Evolutionary conservation across 2,329 filamentous ascomycete species (phyloP), one percentile per base, ranked within the genome.

Genomic region (Penicillium sclerotiorum): DNA sequence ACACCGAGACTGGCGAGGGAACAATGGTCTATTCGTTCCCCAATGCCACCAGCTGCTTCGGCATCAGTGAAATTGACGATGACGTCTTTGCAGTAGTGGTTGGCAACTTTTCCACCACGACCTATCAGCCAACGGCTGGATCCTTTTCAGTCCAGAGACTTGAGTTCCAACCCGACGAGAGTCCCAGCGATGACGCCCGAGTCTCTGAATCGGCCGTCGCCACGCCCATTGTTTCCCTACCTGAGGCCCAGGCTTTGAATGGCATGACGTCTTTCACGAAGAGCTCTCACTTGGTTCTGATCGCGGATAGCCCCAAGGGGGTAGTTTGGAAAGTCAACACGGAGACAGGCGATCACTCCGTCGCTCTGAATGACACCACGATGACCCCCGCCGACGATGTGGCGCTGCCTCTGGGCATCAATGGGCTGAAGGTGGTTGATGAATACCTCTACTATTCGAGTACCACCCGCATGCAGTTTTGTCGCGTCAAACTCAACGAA

Each of bases 391-490:
- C 59, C 1, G 25, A 60, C 23, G 57, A 56, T 1, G 43, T 53
- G 13, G 50, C 47, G n/a, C 53, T 61, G 7, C 59, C 59, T 2
- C 21, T 63, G 15, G 60, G 59, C 8, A 40, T 63, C 23, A 62
- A 62, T 18, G 52, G 56, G 9, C 11, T 62, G 20, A 50, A 53
- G 4, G 30, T 58, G 3, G 27, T 55, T 1, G 47, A 53, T 22
- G 49, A 49, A 5, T 61, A 62, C 17, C 27, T 63, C 15, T 59
- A 63, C 55, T 63, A 62, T 27, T 57, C 58, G 7, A 59, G 59
- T 20, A 62, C 55, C 1, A 61, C 60, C 4, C 51, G 50, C 0
- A 57, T 61, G 55, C 32, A 61, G 17, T 63, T 57, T 32, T 51
- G 60, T 15, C 56, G 58, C 5, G 58, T 62, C 18, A 54, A 50